These are phyloP conservation scores for Leucosporidium yakuticum DNA, from an alignment of 768 basidiomycete genomes.

Conservation along the genomic window DNA sequence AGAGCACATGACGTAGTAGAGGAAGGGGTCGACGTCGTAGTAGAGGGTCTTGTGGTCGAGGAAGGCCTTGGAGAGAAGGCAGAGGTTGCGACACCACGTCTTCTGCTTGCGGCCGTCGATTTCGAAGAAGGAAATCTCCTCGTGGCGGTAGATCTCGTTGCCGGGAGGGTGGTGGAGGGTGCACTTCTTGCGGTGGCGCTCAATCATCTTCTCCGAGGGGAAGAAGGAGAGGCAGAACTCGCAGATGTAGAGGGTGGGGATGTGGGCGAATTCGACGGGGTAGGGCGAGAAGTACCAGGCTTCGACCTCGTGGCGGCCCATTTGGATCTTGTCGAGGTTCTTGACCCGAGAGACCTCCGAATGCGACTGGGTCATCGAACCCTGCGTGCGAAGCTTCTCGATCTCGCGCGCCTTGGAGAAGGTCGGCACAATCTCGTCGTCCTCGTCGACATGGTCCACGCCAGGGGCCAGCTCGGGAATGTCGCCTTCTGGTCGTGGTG, in stretches of 20 bases:
- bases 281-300: constrained; percentile 99
- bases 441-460: constrained; percentile 40
- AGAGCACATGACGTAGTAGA: constrained; percentile 96
- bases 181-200: constrained; percentile 85
- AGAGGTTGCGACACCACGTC: constrained; percentile 94
- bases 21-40: constrained; percentile 98
- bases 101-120: constrained; percentile 94
- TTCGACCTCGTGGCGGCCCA: constrained; percentile 93
- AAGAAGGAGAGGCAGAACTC: constrained; percentile 95
- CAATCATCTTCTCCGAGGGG: constrained; percentile 82
- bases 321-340: constrained; percentile 93
- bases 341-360: constrained; percentile 97
- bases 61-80: constrained; percentile 94
- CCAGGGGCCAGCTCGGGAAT: constrained; percentile 1
- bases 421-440: constrained; percentile 55
- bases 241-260: constrained; percentile 92
- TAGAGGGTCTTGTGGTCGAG: constrained; percentile 99
- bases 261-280: constrained; percentile 94
- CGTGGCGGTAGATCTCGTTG: constrained; percentile 97
- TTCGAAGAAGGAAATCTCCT: constrained; percentile 96
- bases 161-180: constrained; percentile 89
- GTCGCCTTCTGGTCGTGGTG: constrained; percentile 44
- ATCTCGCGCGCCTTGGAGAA: constrained; percentile 99
- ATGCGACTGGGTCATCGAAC: constrained; percentile 98
- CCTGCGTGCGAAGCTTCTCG: constrained; percentile 93